Evolutionary conservation across 768 basidiomycete species (phyloP), one percentile per base, ranked within the genome.

Genomic region (Lanmaoa pseudosensibilis): DNA sequence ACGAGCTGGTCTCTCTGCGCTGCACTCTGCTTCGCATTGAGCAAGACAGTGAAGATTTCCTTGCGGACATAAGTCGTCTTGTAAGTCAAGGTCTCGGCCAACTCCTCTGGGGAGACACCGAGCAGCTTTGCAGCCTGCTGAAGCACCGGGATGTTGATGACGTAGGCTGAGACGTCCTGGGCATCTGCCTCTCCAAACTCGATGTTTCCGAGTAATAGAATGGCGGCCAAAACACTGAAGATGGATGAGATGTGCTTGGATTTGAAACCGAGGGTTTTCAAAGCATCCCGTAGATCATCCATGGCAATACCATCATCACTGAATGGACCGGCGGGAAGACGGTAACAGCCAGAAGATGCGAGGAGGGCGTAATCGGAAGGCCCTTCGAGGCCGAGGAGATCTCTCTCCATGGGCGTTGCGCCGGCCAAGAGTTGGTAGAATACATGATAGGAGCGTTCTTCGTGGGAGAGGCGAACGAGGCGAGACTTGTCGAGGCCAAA

Each of bases 391-490:
- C 74, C 72, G 55, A 82, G 75, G 32, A 63, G 55, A 56, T 86
- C 85, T 32, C 84, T 75, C 60, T 86, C 83, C 34, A 74, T 67
- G 23, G 82, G 79, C 13, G 74, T 77, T 41, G 83, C 83, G 32
- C 84, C 84, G 30, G 85, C 81, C 37, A 86, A 69, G 50, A 86
- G 74, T 62, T 86, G 84, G 69, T 86, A 86, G 69, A 86, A 86
- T 38, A 86, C 75, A 61, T 86, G 85, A 67, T 80, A 86, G 23
- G 81, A 77, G n/a, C 84, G 77, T 60, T 86, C 84, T 52, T 86
- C 85, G 34, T 83, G 79, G 1, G 78, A 68, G 48, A 86, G 75
- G 6, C 76, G 76, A 34, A 74, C 74, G 32, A 85, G 71, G 18
- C 83, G 75, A 23, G 82, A 82, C 72, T 86, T 86, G 75, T 86